A percentile compares a stretch with the other conserved stretches of the same genome.
Evolutionary conservation across 768 basidiomycete species (phyloP).

Genomic region (Boletus subcaerulescens): DNA sequence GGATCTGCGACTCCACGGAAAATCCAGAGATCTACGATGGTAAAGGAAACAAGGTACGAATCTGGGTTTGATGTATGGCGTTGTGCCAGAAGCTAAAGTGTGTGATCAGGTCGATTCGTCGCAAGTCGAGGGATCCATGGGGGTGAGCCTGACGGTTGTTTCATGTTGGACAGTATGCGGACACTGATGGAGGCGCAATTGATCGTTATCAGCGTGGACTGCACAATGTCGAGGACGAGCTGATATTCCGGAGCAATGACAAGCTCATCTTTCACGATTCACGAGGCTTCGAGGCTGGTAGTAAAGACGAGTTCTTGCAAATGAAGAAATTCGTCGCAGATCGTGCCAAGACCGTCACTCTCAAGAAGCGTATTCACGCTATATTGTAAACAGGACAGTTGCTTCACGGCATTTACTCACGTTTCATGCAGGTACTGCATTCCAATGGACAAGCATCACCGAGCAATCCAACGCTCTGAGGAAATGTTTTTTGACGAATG

Average conservation of each 20-base stretch:
- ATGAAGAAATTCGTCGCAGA: neutral
- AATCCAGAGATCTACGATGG: neutral
- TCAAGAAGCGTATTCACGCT: neutral
- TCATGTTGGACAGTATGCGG: neutral
- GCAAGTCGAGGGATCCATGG: neutral
- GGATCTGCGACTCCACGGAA: neutral
- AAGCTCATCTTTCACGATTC: neutral
- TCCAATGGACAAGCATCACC: neutral
- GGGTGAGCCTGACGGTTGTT: neutral
- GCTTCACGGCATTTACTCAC: neutral
- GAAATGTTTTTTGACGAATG: neutral
- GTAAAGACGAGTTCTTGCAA: neutral
- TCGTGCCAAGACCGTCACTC: neutral
- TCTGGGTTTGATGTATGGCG: neutral
- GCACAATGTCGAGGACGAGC: neutral
- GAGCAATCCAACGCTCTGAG: neutral
- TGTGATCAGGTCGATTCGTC: neutral
- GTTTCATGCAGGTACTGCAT: neutral
- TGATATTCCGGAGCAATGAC: neutral
- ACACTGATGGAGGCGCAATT: neutral
- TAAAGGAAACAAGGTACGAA: neutral
- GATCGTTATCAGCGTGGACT: neutral
- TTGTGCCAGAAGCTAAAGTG: neutral
- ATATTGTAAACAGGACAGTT: neutral
- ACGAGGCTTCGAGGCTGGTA: neutral